phyloP scores from a whole-genome alignment of 2,329 filamentous ascomycete species.

The Graphiopsis chlorocephala region DNA sequence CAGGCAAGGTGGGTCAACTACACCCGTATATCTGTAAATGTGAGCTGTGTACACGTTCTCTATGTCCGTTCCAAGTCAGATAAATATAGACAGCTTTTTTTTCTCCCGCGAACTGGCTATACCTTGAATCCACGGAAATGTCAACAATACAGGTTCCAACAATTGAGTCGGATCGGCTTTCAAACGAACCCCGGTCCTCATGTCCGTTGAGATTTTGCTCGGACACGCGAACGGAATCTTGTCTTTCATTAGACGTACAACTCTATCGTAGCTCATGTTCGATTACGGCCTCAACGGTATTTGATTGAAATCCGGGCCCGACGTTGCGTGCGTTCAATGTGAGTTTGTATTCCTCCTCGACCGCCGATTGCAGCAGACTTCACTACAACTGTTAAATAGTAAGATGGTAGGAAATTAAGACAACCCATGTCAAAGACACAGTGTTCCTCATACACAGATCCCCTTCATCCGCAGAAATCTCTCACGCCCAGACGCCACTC shows the following conservation, averaged over 20 bases:
- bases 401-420: not conserved
- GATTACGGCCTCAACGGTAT: not conserved
- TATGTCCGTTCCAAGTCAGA: no score
- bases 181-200: not conserved
- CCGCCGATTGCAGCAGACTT: not conserved
- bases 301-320: not conserved
- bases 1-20: no score
- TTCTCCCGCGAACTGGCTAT: no score
- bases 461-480: no score
- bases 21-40: no score
- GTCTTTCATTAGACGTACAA: not conserved
- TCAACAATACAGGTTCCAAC: no score
- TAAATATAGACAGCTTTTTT: no score
- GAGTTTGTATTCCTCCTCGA: not conserved
- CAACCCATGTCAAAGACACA: not conserved
- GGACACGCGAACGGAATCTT: not conserved
- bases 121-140: no score
- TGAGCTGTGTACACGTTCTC: no score
- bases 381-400: not conserved
- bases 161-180: not conserved
- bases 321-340: not conserved
- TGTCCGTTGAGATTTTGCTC: not conserved
- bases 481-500: no score
- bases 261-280: not conserved
- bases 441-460: not conserved